A percentile compares a stretch with the other conserved stretches of the same genome.
phyloP scores from a whole-genome alignment of 305 asterid species.

The Fraxinus sp. region DNA sequence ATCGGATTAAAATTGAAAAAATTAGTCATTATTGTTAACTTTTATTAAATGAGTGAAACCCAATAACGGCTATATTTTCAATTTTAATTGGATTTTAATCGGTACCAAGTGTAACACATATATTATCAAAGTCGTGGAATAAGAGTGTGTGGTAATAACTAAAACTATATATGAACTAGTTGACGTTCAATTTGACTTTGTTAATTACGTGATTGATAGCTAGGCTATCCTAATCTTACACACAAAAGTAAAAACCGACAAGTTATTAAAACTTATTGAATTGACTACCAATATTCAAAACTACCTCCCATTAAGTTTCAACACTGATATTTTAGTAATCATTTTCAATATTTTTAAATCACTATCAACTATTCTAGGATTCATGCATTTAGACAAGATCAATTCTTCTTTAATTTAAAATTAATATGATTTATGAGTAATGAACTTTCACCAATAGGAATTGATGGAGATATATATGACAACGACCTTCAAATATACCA shows the following conservation, averaged over 20 bases:
- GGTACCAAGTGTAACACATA: too few relatives aligned
- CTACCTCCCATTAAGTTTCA: too few relatives aligned
- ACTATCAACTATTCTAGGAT: background rate
- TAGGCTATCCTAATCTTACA: background rate
- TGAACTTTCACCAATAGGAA: background rate
- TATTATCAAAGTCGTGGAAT: background rate
- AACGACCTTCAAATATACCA: background rate
- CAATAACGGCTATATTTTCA: too few relatives aligned
- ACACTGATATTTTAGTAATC: background rate
- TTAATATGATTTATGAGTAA: background rate
- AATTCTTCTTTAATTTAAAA: background rate
- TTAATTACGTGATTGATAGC: background rate
- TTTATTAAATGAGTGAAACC: too few relatives aligned
- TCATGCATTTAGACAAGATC: background rate
- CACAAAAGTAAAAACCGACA: background rate
- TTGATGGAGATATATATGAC: background rate
- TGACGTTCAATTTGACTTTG: background rate
- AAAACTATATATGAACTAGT: background rate
- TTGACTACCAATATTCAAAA: too few relatives aligned
- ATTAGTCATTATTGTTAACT: too few relatives aligned
- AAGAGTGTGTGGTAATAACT: background rate
- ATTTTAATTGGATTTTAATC: too few relatives aligned
- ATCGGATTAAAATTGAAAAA: too few relatives aligned
- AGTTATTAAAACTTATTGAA: background rate
- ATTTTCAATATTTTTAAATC: background rate